Evolutionary conservation across 306 rosid species (phyloP), one percentile per base, ranked within the genome.

Genomic region (Gastrolobium villosum): DNA sequence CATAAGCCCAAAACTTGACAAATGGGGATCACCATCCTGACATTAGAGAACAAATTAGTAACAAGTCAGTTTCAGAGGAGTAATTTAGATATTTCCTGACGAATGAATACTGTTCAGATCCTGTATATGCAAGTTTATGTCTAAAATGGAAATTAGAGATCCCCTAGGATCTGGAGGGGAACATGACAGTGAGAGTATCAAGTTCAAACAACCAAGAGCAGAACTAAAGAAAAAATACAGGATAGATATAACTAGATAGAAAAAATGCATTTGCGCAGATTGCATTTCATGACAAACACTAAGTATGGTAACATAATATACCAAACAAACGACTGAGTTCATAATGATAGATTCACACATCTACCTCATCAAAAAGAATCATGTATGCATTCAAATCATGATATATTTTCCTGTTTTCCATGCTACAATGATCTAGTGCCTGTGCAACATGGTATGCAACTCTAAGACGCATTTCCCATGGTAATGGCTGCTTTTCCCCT

Each of bases 401-500:
- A 81, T 94, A 94, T 49, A 94, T 88, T 78, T 94, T 94, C 48
- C 88, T 87, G 74, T 90, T 90, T 79, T 89, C 96, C 46, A 84
- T 53, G 87, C 87, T 90, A 79, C 98, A 94, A 71, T 92, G 95
- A 74, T 94, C 97, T 15, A 94, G 97, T 26, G 98, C 97, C 85
- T 84, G 90, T 7, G 97, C 97, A 43, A 92, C 93, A 81, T 85
- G 85, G 79, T 87, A 83, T 30, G 97, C 98, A 85, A 94, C 95
- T 89, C 98, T 83, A 43, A 90, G 86, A 28, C 97, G 96, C 98
- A 92, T 94, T 80, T 92, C 98, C 97, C 98, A 94, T 1, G 92
- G 95, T 78, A 94, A 78, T 55, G 98, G 98, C 83, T 90, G 90
- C 83, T 89, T 94, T 40, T 92, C 97, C 97, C 97, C 98, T 94